phyloP scores from a whole-genome alignment of 2,329 filamentous ascomycete genomes.

The Grosmannia huntii region DNA sequence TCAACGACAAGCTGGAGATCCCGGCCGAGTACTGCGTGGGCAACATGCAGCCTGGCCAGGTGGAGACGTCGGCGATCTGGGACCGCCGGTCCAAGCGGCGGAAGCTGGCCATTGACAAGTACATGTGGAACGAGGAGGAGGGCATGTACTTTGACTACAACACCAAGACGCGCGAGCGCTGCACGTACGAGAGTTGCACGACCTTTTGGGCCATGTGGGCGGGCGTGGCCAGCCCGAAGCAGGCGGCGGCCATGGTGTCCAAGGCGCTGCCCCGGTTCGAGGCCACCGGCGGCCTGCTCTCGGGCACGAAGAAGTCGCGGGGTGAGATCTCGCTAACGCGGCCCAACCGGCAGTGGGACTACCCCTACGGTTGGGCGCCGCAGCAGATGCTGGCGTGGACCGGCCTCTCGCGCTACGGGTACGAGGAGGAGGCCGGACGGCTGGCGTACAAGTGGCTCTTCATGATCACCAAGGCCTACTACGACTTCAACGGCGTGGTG shows the following conservation, averaged over 20 bases:
- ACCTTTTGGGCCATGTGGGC: slow-evolving; percentile 98
- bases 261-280: slow-evolving; percentile 81
- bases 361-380: slow-evolving; percentile 94
- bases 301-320: slow-evolving; percentile 80
- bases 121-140: slow-evolving; percentile 81
- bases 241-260: slow-evolving; percentile 72
- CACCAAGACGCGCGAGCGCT: slow-evolving; percentile 67
- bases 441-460: slow-evolving; percentile 94
- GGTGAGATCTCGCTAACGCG: slow-evolving; percentile 67
- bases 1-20: slow-evolving; percentile 70
- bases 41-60: slow-evolving; percentile 50
- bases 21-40: slow-evolving; percentile 69
- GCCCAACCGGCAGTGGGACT: slow-evolving; percentile 97
- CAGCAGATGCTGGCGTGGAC: slow-evolving; percentile 98
- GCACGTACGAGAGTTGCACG: slow-evolving; percentile 78
- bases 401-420: slow-evolving; percentile 81
- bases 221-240: slow-evolving; percentile 70
- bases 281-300: slow-evolving; percentile 73
- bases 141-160: slow-evolving; percentile 99
- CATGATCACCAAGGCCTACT: slow-evolving; percentile 97
- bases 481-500: slow-evolving; percentile 95
- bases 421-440: slow-evolving; percentile 76
- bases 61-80: slow-evolving; percentile 79
- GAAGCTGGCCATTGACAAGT: slow-evolving; percentile 78
- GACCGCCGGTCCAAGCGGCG: slow-evolving; percentile 77